Base-by-base conservation (phyloP, 75 land plant species). In the Larix kaempferi region DNA sequence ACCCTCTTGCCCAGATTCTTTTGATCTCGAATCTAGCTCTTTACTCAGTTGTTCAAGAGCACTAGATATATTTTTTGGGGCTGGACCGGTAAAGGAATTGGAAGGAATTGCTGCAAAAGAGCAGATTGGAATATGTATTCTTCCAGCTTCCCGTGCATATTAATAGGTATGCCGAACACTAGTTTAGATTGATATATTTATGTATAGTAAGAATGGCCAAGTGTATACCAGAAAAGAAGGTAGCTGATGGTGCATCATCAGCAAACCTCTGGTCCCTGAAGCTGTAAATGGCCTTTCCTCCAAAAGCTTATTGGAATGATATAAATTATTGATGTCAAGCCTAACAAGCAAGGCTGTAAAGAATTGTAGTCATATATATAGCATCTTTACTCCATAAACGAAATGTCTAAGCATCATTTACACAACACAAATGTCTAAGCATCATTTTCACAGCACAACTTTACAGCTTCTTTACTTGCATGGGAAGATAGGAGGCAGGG, bases 281-380 rank as follows among this genome's bases (percentile, higher is more conserved):
- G 39, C 21, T 69, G 73, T 69, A 69, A 52, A 69, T 69, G 52
- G 39, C 41, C 73, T 69, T 41, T 69, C 73, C 73, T 69, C 73
- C 49, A 39, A 19, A 49, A 69, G 73, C 0, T 35, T 52, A 69
- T 41, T 69, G 49, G 12, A 69, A 44, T 21, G 21, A 37, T 69
- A 21, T 2, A 69, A 41, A 69, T 39, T 41, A 69, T 69, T 69
- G 73, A 69, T 69, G 52, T 69, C 39, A 27, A 69, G 73, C 73
- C 73, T 69, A 41, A 69, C 6, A 69, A 69, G 25, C 73, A 69
- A 69, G 73, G 73, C 49, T 69, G 41, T 69, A 15, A n/a, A 69
- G 52, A 11, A 37, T 69, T 69, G 22, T 69, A 41, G 5, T n/a
- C 52, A 19, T 69, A 37, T 69, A 37, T 49, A 2, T 3, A 16